Percentiles rank a stretch among this genome's conserved stretches.
Evolutionary conservation across 179 eudicot genomes (phyloP).

Genomic region (Camellia oleifera): DNA sequence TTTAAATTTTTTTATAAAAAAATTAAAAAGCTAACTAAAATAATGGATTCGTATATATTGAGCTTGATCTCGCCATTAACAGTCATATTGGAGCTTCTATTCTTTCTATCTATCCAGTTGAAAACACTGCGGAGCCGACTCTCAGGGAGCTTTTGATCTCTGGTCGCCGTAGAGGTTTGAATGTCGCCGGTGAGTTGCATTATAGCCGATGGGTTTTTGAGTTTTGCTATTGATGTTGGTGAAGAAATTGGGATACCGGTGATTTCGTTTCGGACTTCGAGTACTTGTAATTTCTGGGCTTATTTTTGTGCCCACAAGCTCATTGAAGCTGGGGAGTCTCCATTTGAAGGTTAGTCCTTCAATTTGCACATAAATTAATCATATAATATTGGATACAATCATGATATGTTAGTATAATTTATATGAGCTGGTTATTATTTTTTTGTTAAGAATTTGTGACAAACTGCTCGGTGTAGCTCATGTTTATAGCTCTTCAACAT

Average conservation of each 20-base stretch:
- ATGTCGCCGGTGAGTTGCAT: constrained; percentile 12
- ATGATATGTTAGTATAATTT: neutral
- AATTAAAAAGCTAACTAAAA: too few relatives aligned
- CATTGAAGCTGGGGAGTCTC: constrained; percentile 30
- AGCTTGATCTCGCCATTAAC: too few relatives aligned
- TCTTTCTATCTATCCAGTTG: too few relatives aligned
- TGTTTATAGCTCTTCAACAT: too few relatives aligned
- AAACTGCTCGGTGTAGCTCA: too few relatives aligned
- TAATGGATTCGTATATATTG: too few relatives aligned
- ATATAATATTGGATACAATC: too few relatives aligned
- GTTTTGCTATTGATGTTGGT: constrained; percentile 35
- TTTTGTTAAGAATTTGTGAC: too few relatives aligned
- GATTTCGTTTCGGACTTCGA: constrained; percentile 33
- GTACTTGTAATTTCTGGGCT: constrained; percentile 41
- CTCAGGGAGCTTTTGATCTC: constrained; percentile 28
- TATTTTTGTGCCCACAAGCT: constrained; percentile 31
- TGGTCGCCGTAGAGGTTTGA: constrained; percentile 1
- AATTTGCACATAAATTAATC: too few relatives aligned
- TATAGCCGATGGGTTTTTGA: constrained; percentile 32
- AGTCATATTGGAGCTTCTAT: too few relatives aligned
- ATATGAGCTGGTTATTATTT: neutral
- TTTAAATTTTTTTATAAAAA: too few relatives aligned
- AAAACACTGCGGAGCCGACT: neutral
- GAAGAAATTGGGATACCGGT: constrained; percentile 32
- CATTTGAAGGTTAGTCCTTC: constrained; percentile 30